Conservation (phyloP, 768 basidiomycete genomes). For the Rhizopogon vulgaris region DNA sequence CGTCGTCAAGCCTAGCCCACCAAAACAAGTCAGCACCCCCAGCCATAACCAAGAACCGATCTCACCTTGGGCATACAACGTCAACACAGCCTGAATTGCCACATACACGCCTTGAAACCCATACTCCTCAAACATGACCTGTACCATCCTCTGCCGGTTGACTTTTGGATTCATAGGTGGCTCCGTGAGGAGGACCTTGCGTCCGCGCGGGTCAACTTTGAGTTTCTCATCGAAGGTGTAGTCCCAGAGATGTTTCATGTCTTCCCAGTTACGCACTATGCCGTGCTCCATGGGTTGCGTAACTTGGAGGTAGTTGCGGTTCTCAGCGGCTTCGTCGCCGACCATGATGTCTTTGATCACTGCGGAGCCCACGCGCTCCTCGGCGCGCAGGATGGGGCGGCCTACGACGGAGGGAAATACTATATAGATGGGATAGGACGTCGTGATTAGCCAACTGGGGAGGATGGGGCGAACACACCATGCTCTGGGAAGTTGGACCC, state of each 20-base stretch:
- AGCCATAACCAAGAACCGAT: background rate
- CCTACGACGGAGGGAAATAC: slow-evolving; percentile 97
- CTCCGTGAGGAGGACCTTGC: slow-evolving; percentile 91
- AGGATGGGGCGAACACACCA: slow-evolving; percentile 41
- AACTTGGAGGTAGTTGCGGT: slow-evolving; percentile 92
- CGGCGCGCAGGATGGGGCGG: slow-evolving; percentile 93
- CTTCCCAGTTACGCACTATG: slow-evolving; percentile 98
- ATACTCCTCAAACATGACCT: slow-evolving; percentile 99
- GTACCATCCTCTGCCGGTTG: slow-evolving; percentile 90
- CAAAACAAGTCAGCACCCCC: background rate
- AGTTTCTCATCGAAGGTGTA: slow-evolving; percentile 98
- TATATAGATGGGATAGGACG: background rate
- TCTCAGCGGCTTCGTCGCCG: slow-evolving; percentile 92
- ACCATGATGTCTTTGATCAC: slow-evolving; percentile 97
- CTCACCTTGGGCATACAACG: slow-evolving; percentile 96
- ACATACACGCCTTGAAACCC: slow-evolving; percentile 95
- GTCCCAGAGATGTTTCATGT: slow-evolving; percentile 98
- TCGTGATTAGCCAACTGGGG: background rate
- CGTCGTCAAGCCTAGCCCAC: slow-evolving; percentile 80
- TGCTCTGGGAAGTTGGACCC: slow-evolving; percentile 94
- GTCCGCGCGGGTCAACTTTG: slow-evolving; percentile 75
- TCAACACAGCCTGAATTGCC: slow-evolving; percentile 97
- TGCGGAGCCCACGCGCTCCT: slow-evolving; percentile 84
- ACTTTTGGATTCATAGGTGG: slow-evolving; percentile 98
- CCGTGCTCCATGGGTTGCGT: slow-evolving; percentile 99